These are phyloP conservation scores for Geotrichum aggregatum DNA, from an alignment of 1,139 yeast genomes.

Conservation along the genomic window DNA sequence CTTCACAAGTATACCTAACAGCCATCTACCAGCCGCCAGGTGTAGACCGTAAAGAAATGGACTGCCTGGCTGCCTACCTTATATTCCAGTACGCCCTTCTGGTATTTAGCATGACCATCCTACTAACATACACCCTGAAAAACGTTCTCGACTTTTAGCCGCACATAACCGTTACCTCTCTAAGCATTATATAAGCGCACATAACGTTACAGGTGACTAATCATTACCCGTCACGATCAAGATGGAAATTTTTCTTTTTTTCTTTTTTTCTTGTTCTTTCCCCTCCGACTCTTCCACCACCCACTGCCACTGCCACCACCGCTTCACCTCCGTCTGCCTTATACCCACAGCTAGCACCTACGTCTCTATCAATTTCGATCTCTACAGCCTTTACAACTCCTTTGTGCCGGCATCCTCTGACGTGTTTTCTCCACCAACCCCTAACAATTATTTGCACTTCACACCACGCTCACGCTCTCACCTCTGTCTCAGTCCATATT, in stretches of 20 bases:
- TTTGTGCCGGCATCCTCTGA: neutral
- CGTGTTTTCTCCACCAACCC: neutral
- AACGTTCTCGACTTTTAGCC: slow-evolving; percentile 29
- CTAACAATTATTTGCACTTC: neutral
- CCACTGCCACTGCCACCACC: neutral
- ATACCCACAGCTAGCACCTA: neutral
- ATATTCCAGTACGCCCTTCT: slow-evolving; percentile 63
- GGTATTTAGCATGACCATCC: slow-evolving; percentile 55
- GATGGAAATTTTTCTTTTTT: neutral
- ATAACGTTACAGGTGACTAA: neutral
- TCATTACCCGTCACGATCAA: neutral
- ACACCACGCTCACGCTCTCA: neutral
- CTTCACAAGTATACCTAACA: slow-evolving; percentile 76
- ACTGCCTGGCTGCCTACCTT: slow-evolving; percentile 72
- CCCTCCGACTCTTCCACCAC: slow-evolving; percentile 1
- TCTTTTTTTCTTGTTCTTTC: neutral
- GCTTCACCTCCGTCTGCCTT: neutral
- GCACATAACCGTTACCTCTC: neutral
- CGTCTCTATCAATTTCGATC: neutral
- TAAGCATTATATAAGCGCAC: neutral
- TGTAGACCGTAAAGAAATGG: slow-evolving; percentile 63
- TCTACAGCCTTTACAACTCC: neutral
- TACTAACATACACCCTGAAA: slow-evolving; percentile 41
- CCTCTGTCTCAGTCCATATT: neutral
- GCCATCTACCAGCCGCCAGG: slow-evolving; percentile 71